These are phyloP conservation scores for Entomortierella chlamydospora DNA, from an alignment of 192 early-diverging fungal genomes.

Conservation along the genomic window DNA sequence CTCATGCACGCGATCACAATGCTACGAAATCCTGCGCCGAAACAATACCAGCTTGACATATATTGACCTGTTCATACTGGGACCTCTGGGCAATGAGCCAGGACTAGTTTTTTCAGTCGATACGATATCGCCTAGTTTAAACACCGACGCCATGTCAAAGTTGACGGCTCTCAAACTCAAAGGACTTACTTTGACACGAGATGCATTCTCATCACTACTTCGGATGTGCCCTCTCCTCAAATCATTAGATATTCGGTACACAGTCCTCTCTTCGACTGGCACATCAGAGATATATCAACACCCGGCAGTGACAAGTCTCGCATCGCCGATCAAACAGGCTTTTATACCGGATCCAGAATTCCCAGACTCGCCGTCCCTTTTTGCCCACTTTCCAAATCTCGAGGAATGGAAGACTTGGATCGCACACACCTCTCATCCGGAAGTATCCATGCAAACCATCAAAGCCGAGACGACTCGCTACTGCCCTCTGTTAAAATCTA, in stretches of 20 bases:
- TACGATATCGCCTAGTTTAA: too few relatives aligned
- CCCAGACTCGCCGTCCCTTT: not conserved
- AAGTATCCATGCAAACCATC: not conserved
- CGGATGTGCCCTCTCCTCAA: not conserved
- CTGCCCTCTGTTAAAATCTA: not conserved
- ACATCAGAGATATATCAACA: not conserved
- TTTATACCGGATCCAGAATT: not conserved
- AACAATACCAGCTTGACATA: too few relatives aligned
- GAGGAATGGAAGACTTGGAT: constrained; percentile 1
- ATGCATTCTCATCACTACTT: not conserved
- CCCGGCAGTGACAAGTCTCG: not conserved
- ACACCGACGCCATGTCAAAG: too few relatives aligned
- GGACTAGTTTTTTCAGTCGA: too few relatives aligned
- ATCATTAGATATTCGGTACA: not conserved
- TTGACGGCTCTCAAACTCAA: too few relatives aligned
- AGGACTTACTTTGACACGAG: not conserved
- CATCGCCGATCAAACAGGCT: not conserved
- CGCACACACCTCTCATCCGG: not conserved
- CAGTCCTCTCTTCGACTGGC: not conserved
- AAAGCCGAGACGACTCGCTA: not conserved
- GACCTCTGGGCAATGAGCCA: too few relatives aligned
- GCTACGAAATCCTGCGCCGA: too few relatives aligned
- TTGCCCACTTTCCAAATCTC: constrained; percentile 4
- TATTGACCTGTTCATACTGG: too few relatives aligned
- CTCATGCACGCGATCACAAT: too few relatives aligned